Evolutionary conservation across 306 rosid species (phyloP).

Genomic region (Prunus davidiana): DNA sequence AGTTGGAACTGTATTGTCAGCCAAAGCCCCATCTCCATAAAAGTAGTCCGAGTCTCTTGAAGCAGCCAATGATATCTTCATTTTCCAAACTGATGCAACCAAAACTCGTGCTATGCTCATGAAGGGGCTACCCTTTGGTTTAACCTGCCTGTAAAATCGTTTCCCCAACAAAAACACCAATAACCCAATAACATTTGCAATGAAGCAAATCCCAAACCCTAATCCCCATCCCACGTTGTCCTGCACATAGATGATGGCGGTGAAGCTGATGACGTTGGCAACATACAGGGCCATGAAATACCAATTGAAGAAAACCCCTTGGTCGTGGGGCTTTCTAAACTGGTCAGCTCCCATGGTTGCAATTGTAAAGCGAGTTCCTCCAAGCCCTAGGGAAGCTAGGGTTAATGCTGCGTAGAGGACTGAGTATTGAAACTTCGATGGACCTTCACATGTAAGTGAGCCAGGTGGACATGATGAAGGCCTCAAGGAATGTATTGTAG

Average conservation of each 20-base stretch:
- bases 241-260: conserved; percentile 31
- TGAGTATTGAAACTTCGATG: conserved; percentile 34
- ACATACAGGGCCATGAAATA: conserved; percentile 29
- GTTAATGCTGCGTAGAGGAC: conserved; percentile 25
- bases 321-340: conserved; percentile 18
- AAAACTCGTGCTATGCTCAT: conserved; percentile 30
- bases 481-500: conserved; percentile 19
- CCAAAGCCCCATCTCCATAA: background rate
- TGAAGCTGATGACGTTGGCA: conserved; percentile 19
- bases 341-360: conserved; percentile 45
- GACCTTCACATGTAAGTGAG: conserved; percentile 14
- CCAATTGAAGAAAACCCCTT: conserved; percentile 38
- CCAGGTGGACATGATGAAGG: conserved; percentile 21
- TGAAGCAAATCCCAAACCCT: conserved; percentile 33
- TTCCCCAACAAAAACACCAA: conserved; percentile 30
- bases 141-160: conserved; percentile 25
- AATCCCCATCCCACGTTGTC: conserved; percentile 42
- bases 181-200: background rate
- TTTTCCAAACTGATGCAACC: conserved; percentile 33
- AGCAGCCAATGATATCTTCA: background rate
- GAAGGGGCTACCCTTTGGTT: conserved; percentile 43
- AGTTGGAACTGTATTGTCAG: conserved; percentile 7
- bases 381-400: conserved; percentile 30
- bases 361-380: conserved; percentile 43
- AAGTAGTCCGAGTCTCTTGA: conserved; percentile 7